Evolutionary conservation across 495 filamentous ascomycete species (phyloP).

Genomic region (Astrothelium macrocarpum): DNA sequence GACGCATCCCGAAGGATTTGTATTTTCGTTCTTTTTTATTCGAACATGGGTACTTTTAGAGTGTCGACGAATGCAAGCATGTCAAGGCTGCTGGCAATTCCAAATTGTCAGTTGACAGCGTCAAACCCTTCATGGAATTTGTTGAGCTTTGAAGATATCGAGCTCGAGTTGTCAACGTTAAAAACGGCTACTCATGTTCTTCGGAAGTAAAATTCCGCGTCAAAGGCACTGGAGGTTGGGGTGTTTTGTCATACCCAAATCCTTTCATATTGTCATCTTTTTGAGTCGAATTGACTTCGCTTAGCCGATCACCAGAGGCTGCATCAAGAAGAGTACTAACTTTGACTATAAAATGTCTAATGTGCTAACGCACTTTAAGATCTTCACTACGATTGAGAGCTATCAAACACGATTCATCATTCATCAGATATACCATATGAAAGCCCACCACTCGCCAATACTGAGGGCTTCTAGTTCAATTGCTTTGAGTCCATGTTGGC

Average conservation of each 20-base stretch:
- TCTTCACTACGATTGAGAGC: no score
- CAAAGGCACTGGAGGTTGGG: no score
- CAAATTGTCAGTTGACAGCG: background rate
- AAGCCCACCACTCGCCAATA: background rate
- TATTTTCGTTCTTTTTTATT: background rate
- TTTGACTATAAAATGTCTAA: no score
- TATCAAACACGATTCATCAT: background rate
- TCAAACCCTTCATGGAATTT: background rate
- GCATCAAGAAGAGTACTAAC: no score
- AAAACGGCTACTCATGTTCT: background rate
- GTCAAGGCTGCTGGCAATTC: background rate
- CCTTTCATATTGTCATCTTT: no score
- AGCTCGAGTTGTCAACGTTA: background rate
- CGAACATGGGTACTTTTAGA: background rate
- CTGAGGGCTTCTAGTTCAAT: background rate
- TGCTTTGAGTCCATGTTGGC: background rate
- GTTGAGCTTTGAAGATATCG: background rate
- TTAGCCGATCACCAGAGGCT: no score
- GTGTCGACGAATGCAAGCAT: background rate
- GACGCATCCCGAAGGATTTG: background rate
- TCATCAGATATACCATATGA: background rate
- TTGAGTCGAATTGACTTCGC: no score
- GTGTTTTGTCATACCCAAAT: no score
- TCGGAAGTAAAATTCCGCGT: no score
- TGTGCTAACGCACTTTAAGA: no score